Evolutionary conservation across 306 rosid species (phyloP), one percentile per base, ranked within the genome.

Genomic region (Glycyrrhiza uralensis): DNA sequence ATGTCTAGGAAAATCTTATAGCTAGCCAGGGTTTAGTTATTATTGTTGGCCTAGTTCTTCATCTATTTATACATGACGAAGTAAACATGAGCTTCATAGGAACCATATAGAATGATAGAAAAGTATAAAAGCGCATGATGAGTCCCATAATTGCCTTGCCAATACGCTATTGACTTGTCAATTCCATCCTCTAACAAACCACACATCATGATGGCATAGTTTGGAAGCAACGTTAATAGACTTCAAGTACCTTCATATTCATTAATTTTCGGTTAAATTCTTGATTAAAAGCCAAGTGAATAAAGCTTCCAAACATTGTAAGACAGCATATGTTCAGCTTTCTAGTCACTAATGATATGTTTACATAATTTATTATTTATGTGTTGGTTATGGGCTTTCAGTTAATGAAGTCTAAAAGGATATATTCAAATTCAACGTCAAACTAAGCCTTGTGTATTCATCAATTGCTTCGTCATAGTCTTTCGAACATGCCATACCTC

Each of bases 101-200:
- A 61, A 65, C 51, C 20, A 22, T n/a, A n/a, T n/a, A n/a, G n/a
- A n/a, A n/a, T n/a, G n/a, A n/a, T 22, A 47, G 46, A 35, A 72
- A 67, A 55, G 76, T 63, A 74, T 19, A 18, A 80, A n/a, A 35
- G 80, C 0, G 64, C 50, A 78, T 80, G 79, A 80, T 75, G 79
- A 80, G 50, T 73, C 74, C 85, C 84, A 81, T 83, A 74, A 74
- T 79, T 70, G 55, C 87, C 72, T 69, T 79, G 13, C 80, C 83
- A 69, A 76, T 83, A 88, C 86, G 88, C 55, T 50, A 83, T 46
- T 79, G 81, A 76, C 83, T 52, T 66, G 30, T 56, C 73, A 60
- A 42, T 42, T 1, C 44, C 30, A 54, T 67, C 68, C 67, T 38
- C 68, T 81, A 81, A 75, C 84, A 30, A 78, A 45, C 76, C 45